Conservation (phyloP, 768 basidiomycete genomes). For the Rhizopogon sp. region DNA sequence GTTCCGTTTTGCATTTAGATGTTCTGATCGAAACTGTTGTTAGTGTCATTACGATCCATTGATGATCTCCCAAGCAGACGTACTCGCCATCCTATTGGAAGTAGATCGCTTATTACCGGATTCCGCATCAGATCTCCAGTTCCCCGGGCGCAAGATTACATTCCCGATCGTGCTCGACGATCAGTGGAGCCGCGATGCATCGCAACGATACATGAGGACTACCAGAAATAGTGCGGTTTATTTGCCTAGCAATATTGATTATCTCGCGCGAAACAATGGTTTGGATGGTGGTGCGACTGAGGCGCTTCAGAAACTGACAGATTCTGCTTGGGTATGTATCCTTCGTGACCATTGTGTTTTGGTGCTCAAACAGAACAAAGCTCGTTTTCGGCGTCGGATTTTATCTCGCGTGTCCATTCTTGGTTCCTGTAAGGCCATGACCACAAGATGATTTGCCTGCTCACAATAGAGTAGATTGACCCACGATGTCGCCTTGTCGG, state of each 20-base stretch:
- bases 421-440: conserved; percentile 44
- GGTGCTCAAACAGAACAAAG: conserved; percentile 22
- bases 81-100: conserved; percentile 38
- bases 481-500: conserved; percentile 54
- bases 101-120: conserved; percentile 35
- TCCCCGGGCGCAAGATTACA: conserved; percentile 48
- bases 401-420: conserved; percentile 59
- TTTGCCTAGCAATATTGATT: conserved; percentile 64
- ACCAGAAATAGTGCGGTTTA: conserved; percentile 57
- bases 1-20: conserved; percentile 3
- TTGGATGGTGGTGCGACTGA: conserved; percentile 38
- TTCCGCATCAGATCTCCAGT: conserved; percentile 34
- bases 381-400: conserved; percentile 61
- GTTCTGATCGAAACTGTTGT: neutral
- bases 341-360: neutral
- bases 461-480: conserved; percentile 37
- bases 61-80: conserved; percentile 33
- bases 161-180: conserved; percentile 65
- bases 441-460: neutral
- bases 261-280: conserved; percentile 60
- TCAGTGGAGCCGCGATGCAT: conserved; percentile 48
- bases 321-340: conserved; percentile 43
- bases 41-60: conserved; percentile 48
- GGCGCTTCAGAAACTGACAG: conserved; percentile 40
- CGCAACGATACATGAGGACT: conserved; percentile 52